Evolutionary conservation across 176 grass and related monocot genomes (phyloP), one percentile per base, ranked within the genome.

Genomic region (Pontederia paniculata): DNA sequence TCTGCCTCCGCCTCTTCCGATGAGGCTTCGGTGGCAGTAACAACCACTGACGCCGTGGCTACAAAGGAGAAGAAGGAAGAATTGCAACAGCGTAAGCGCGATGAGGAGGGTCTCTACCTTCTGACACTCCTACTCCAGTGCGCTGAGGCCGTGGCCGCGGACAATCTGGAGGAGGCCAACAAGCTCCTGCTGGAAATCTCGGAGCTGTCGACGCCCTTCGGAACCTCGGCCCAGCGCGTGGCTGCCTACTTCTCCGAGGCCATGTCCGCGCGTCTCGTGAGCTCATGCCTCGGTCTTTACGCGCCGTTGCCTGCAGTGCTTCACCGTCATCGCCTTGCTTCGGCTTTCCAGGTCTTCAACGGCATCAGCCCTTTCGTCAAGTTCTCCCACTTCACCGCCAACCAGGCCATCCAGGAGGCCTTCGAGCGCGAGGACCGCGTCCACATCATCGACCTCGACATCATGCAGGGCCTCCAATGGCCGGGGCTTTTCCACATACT

Each of bases 391-490:
- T 98, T 98, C 80, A 98, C 94, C 12, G 87, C 94, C 6, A 98
- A 98, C 78, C 94, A 93, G 76, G 94, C 83, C 14, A 98, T 98
- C 66, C 87, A 97, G 52, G 93, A 97, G 62, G 93, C 93, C n/a
- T 97, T 97, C 73, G 93, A 97, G 69, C 70, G 80, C 62, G 93
- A 97, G 71, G 86, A 97, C 12, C 66, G 86, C 18, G 93, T 97
- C 9, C 93, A 97, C 80, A 97, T 97, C 76, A 77, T 97, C 63
- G 93, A 97, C 72, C 81, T 97, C 42, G 93, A 97, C 93, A 82
- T 97, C 66, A 97, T 97, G 93, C 93, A 97, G 69, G 93, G 93
- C 2, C 70, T 97, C 8, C 93, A 97, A 25, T 97, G 93, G 93
- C 93, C 93, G 45, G 93, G 93, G 1, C 81, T 97, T 1, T 97